Evolutionary conservation across 495 filamentous ascomycete species (phyloP), one percentile per base, ranked within the genome.

Genomic region (Cetradonia linearis): DNA sequence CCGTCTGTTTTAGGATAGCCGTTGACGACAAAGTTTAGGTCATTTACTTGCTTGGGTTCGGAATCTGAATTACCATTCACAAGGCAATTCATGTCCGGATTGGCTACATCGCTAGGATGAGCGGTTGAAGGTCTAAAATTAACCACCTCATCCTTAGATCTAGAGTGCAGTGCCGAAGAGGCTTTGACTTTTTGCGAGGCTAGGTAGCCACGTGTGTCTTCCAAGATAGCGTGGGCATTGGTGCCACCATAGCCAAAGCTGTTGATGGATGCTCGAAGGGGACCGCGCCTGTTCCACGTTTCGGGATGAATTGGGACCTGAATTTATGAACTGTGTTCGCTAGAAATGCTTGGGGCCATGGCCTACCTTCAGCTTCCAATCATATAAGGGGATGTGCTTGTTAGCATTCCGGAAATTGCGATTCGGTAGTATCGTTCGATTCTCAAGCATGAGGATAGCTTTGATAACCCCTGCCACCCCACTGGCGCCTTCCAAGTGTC

Each of bases 191-290:
- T 23, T 59, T 27, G 40, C 3, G 20, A 49, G 5, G 2, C 8
- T 7, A 59, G 46, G n/a, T 48, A 77, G 68, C 38, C 46, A 13
- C 7, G 25, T 7, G 49, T 33, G 10, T 62, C 62, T 1, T 83
- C 77, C 5, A 82, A 14, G 36, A 83, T 80, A 13, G 69, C 76
- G 54, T 82, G 78, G 10, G 77, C 75, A 63, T 85, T 83, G 20
- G 76, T 73, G 47, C 81, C 81, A 31, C 82, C 82, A 61, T 79
- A 83, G 0, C 81, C 80, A 52, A 84, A 85, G 3, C 76, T 79
- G 64, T 84, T 84, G 20, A 86, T 74, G 54, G 78, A 81, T 0
- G 71, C 79, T 36, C 82, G 72, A 16, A 73, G 75, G 1, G 36
- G 5, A 42, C 7, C 36, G 4, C 1, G n/a, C 9, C 9, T 42